Evolutionary conservation across 1,139 yeast genomes (phyloP).

Genomic region (Geotrichum reessii): DNA sequence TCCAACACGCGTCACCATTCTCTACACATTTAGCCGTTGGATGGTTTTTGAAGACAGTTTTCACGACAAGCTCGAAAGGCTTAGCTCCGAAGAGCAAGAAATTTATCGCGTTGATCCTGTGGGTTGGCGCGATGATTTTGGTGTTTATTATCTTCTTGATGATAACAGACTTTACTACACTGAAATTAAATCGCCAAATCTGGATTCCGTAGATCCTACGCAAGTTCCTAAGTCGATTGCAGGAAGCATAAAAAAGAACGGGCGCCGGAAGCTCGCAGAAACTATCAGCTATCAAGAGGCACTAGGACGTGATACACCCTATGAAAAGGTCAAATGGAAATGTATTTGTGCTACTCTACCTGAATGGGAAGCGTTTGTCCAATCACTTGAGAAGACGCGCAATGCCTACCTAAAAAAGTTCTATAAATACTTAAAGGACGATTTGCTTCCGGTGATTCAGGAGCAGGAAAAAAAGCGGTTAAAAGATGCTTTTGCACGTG

Average conservation of each 20-base stretch:
- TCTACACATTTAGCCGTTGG: conserved; percentile 27
- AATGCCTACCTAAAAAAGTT: conserved; percentile 23
- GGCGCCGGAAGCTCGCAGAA: conserved; percentile 4
- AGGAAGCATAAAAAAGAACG: conserved; percentile 5
- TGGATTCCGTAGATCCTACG: conserved; percentile 20
- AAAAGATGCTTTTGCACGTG: conserved; percentile 26
- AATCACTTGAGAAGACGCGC: conserved; percentile 22
- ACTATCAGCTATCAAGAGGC: conserved; percentile 22
- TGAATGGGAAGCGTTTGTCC: conserved; percentile 32
- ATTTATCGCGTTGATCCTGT: conserved; percentile 32
- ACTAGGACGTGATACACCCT: conserved; percentile 24
- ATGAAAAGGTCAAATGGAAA: conserved; percentile 30
- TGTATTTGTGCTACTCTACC: conserved; percentile 34
- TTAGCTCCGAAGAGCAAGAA: conserved; percentile 1
- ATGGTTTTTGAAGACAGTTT: conserved; percentile 25
- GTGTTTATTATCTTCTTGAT: conserved; percentile 34
- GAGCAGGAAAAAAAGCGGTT: conserved; percentile 29
- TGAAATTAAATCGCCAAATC: conserved; percentile 26
- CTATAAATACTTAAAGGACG: conserved; percentile 23
- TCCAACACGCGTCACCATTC: conserved; percentile 21
- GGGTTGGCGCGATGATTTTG: conserved; percentile 32
- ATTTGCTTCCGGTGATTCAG: conserved; percentile 31
- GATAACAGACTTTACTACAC: conserved; percentile 35
- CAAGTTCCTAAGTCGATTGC: neutral
- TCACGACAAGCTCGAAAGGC: conserved; percentile 25